A percentile compares a stretch with the other conserved stretches of the same genome.
Evolutionary conservation across 2,329 filamentous ascomycete genomes (phyloP).

Genomic region (Arthrobotrys sphaeroides): DNA sequence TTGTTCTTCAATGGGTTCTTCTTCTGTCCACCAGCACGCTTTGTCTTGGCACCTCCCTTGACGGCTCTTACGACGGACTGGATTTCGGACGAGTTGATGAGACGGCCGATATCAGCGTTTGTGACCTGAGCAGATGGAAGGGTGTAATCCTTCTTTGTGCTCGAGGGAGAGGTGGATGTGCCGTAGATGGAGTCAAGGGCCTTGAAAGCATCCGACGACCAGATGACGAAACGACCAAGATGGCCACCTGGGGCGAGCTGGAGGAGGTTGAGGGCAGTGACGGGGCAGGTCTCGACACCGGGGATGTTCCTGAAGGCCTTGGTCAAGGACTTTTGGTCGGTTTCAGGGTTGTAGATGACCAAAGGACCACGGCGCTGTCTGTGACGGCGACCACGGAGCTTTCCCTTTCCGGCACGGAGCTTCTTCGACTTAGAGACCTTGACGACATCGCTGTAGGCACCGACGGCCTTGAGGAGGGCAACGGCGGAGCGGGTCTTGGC

Average conservation of each 20-base stretch:
- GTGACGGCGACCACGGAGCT: constrained; percentile 95
- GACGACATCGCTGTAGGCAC: constrained; percentile 87
- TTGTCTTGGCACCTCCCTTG: constrained; percentile 88
- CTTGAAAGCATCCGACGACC: constrained; percentile 96
- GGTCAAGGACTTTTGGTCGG: constrained; percentile 93
- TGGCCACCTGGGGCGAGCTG: constrained; percentile 99
- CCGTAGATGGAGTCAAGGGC: constrained; percentile 97
- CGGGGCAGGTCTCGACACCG: constrained; percentile 94
- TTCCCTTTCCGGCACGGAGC: constrained; percentile 98
- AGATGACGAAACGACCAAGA: constrained; percentile 98
- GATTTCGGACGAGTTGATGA: constrained; percentile 99
- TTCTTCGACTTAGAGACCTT: constrained; percentile 98
- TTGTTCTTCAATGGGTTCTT: constrained; percentile 99
- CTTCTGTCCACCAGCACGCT: constrained; percentile 94
- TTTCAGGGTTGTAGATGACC: constrained; percentile 94
- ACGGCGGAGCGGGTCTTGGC: constrained; percentile 89
- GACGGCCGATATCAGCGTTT: constrained; percentile 93
- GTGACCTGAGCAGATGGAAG: constrained; percentile 90
- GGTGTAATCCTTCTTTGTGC: constrained; percentile 99
- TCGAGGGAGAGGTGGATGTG: constrained; percentile 85
- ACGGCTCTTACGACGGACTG: constrained; percentile 93
- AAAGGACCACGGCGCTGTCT: constrained; percentile 97
- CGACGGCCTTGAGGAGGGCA: constrained; percentile 86
- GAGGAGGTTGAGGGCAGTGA: constrained; percentile 97
- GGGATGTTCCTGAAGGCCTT: constrained; percentile 98